These are phyloP conservation scores for Sistotremastrum niveocremeum DNA, from an alignment of 768 basidiomycete genomes.

Conservation along the genomic window DNA sequence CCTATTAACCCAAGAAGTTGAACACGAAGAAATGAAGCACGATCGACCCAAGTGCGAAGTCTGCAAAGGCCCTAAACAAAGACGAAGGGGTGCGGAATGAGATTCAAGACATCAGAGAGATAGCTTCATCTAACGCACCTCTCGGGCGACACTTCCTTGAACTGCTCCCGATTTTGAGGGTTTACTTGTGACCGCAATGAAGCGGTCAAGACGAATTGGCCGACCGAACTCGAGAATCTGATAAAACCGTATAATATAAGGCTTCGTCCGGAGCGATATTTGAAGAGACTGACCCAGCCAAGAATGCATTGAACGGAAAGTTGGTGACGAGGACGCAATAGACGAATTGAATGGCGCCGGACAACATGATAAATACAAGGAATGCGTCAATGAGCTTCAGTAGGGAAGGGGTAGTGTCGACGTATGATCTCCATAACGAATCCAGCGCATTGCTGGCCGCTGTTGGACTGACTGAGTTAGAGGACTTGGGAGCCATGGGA, in stretches of 20 bases:
- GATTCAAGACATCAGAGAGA: not conserved
- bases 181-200: conserved; percentile 88
- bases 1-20: conserved; percentile 81
- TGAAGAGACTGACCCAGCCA: conserved; percentile 63
- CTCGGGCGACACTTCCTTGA: conserved; percentile 89
- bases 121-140: conserved; percentile 38
- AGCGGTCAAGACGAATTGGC: conserved; percentile 93
- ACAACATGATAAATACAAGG: conserved; percentile 82
- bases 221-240: conserved; percentile 87
- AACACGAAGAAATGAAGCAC: conserved; percentile 97
- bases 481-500: no score
- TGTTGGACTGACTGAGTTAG: not conserved
- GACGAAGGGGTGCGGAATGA: not conserved
- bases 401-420: conserved; percentile 59
- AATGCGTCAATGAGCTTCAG: conserved; percentile 93
- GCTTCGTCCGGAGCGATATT: not conserved
- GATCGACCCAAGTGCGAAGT: conserved; percentile 90
- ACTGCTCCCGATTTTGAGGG: conserved; percentile 66
- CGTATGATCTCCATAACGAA: conserved; percentile 67
- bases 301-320: conserved; percentile 95
- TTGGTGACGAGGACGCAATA: conserved; percentile 87
- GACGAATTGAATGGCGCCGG: conserved; percentile 78
- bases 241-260: not conserved
- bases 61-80: conserved; percentile 76
- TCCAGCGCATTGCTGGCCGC: conserved; percentile 24